phyloP scores from a whole-genome alignment of 148 eudicot species.

The Salicornia ramosissima region DNA sequence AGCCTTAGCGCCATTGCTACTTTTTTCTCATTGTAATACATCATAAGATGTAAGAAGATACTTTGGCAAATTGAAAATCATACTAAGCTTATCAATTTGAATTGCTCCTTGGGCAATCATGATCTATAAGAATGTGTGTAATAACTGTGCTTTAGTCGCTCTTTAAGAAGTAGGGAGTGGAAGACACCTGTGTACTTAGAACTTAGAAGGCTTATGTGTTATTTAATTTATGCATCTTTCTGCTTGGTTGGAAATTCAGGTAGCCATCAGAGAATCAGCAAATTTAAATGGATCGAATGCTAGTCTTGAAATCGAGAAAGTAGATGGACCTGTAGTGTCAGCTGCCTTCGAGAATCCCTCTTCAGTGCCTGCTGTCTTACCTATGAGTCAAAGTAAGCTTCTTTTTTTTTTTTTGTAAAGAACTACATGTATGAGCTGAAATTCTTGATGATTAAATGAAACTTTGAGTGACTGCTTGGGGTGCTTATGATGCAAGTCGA shows the following conservation, averaged over 20 bases:
- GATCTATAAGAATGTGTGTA: not conserved
- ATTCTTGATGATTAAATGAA: not conserved
- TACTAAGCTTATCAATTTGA: not conserved
- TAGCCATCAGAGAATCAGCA: constrained; percentile 11
- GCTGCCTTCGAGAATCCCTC: constrained; percentile 16
- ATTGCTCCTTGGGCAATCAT: not conserved
- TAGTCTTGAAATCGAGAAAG: constrained; percentile 6
- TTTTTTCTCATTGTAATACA: not conserved
- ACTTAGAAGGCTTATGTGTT: not conserved
- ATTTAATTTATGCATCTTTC: not conserved
- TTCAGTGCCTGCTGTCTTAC: constrained; percentile 16
- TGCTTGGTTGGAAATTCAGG: constrained; percentile 20
- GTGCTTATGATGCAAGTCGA: no score
- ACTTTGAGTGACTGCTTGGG: not conserved
- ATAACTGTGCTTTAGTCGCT: not conserved
- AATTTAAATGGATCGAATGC: not conserved
- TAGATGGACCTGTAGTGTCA: constrained; percentile 9
- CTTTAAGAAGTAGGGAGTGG: not conserved
- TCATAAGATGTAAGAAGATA: not conserved
- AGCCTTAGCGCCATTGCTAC: not conserved
- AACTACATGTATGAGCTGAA: not conserved
- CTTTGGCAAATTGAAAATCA: not conserved
- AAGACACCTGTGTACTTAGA: not conserved
- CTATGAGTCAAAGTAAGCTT: constrained; percentile 29
- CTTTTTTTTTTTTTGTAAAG: not conserved